phyloP scores from a whole-genome alignment of 352 stramenopile species.

The Globisporangium nodosum region DNA sequence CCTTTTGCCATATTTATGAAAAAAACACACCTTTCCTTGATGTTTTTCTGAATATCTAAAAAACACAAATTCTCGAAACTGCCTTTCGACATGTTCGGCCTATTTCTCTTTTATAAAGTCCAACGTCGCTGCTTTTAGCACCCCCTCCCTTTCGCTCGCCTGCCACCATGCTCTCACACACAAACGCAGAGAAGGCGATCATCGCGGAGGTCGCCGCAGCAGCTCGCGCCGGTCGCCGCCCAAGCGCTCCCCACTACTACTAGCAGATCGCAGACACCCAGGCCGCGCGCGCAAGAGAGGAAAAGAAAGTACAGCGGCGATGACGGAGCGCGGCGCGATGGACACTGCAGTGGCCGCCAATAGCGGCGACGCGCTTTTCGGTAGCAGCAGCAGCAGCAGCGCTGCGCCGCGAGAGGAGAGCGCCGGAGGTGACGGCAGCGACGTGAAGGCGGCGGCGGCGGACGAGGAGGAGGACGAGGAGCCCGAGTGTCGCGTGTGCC shows the following conservation, averaged over 20 bases:
- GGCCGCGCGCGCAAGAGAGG: neutral
- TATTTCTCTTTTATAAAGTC: too few relatives aligned
- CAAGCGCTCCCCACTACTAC: neutral
- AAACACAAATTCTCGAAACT: too few relatives aligned
- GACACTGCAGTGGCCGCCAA: slow-evolving; percentile 7
- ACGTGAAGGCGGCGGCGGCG: neutral
- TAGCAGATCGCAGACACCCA: neutral
- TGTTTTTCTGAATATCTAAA: too few relatives aligned
- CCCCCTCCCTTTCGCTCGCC: too few relatives aligned
- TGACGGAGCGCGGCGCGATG: slow-evolving; percentile 6
- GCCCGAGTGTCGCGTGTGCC: slow-evolving; percentile 92
- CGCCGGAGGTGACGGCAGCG: neutral
- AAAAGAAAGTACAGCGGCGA: neutral
- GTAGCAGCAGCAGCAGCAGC: neutral
- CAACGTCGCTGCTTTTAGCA: too few relatives aligned
- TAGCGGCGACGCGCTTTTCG: slow-evolving; percentile 3
- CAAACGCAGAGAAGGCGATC: too few relatives aligned
- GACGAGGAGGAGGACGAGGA: slow-evolving; percentile 65
- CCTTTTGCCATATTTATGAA: too few relatives aligned
- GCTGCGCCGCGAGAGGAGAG: neutral
- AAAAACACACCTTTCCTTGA: too few relatives aligned
- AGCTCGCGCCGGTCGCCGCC: too few relatives aligned
- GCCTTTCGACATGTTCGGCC: too few relatives aligned
- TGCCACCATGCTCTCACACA: too few relatives aligned
- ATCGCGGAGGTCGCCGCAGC: too few relatives aligned